Conservation (phyloP, 75 land plant genomes). For the Adiantum capillusveneris region DNA sequence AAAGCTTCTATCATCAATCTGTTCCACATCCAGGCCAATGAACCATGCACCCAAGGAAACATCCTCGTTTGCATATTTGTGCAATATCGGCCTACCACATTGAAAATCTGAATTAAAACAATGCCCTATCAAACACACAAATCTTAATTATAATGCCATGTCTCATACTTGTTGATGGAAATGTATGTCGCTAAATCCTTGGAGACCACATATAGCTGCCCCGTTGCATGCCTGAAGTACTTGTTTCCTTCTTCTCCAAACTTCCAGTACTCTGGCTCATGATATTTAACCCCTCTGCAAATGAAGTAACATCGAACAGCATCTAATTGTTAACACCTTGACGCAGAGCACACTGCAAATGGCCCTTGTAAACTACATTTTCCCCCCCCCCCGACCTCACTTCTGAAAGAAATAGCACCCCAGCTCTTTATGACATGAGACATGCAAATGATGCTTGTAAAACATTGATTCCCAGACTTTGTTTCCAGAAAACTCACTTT, state of each 20-base stretch:
- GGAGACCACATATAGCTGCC: constrained; percentile 94
- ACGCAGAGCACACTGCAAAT: too few species aligned
- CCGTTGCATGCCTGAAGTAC: constrained; percentile 97
- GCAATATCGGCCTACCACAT: constrained; percentile 42
- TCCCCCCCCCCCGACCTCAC: too few species aligned
- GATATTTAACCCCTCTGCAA: constrained; percentile 72
- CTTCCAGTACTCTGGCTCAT: constrained; percentile 98
- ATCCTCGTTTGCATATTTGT: constrained; percentile 76
- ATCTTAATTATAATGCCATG: too few species aligned
- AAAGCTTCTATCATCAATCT: constrained; percentile 78
- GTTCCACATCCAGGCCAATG: constrained; percentile 85
- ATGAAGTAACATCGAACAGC: too few species aligned
- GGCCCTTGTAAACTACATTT: too few species aligned
- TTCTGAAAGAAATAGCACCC: too few species aligned
- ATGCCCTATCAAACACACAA: background rate
- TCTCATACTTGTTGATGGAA: constrained; percentile 45
- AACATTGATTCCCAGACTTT: too few species aligned
- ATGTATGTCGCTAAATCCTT: constrained; percentile 78
- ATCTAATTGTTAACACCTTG: too few species aligned
- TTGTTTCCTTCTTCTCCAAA: constrained; percentile 99
- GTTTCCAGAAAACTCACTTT: constrained; percentile 46
- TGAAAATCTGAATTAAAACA: background rate
- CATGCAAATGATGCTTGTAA: too few species aligned
- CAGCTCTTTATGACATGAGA: too few species aligned
- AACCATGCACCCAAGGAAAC: constrained; percentile 88